Evolutionary conservation across 1,139 yeast species (phyloP).

Genomic region (Wickerhamomyces sp.): DNA sequence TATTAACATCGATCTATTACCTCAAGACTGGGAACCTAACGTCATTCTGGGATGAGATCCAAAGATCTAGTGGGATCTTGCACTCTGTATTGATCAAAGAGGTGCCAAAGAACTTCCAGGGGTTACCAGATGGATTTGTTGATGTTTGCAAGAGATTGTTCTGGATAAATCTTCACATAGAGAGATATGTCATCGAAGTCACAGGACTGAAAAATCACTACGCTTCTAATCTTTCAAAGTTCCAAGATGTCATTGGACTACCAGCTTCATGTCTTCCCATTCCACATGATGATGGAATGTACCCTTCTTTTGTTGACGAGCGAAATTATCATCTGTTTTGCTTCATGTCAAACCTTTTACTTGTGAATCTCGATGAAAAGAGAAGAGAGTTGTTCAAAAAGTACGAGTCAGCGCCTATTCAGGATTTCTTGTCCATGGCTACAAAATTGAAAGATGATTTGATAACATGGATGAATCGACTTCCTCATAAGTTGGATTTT

Average conservation of each 20-base stretch:
- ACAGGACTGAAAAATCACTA: background rate
- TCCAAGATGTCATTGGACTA: background rate
- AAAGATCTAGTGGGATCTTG: background rate
- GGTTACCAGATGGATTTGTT: background rate
- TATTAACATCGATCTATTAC: background rate
- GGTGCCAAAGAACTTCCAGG: background rate
- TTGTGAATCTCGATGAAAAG: background rate
- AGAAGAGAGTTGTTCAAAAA: background rate
- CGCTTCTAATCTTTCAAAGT: background rate
- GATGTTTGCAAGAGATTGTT: constrained; percentile 3
- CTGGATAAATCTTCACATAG: constrained; percentile 1
- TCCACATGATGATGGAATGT: background rate
- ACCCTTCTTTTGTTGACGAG: background rate
- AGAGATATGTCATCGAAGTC: background rate
- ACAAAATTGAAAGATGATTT: background rate
- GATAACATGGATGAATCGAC: background rate
- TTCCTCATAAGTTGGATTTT: background rate
- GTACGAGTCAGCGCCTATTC: background rate
- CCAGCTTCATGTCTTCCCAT: constrained; percentile 2
- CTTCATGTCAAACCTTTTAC: background rate
- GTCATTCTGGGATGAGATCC: constrained; percentile 3
- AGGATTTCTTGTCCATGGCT: background rate
- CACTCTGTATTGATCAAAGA: background rate
- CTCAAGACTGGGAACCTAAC: constrained; percentile 3
- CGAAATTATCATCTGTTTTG: constrained; percentile 1